These are phyloP conservation scores for Plasmodium berghei DNA, from an alignment of 169 alveolate species.

Conservation along the genomic window DNA sequence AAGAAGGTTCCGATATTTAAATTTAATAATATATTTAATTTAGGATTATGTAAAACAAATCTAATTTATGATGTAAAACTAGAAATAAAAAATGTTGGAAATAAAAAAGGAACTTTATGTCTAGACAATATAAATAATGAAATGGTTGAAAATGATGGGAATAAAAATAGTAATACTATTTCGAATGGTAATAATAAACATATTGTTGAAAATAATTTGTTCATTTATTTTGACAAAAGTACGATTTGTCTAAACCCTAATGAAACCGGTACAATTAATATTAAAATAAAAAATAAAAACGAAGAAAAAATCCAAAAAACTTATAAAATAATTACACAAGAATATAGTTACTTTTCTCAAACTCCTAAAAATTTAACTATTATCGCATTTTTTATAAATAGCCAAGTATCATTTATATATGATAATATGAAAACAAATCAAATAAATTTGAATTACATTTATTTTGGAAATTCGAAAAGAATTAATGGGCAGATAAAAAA, in stretches of 20 bases:
- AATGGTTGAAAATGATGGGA: background rate
- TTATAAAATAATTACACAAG: slow-evolving; percentile 17
- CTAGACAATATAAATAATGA: background rate
- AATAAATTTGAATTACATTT: slow-evolving; percentile 33
- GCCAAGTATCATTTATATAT: slow-evolving; percentile 31
- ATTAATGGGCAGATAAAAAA: slow-evolving; percentile 44
- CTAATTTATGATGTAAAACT: slow-evolving; percentile 18
- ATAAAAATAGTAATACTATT: background rate
- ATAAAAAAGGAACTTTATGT: slow-evolving; percentile 21
- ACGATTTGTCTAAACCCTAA: slow-evolving; percentile 14
- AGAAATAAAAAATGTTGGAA: slow-evolving; percentile 48
- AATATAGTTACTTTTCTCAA: slow-evolving; percentile 44
- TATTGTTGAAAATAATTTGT: background rate
- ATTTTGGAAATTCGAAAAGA: slow-evolving; percentile 47
- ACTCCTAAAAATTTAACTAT: slow-evolving; percentile 21
- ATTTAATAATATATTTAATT: slow-evolving; percentile 25
- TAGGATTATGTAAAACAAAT: slow-evolving; percentile 55
- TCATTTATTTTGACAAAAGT: slow-evolving; percentile 24
- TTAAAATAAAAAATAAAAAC: slow-evolving; percentile 21
- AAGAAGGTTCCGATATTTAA: slow-evolving; percentile 42
- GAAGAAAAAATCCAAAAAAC: slow-evolving; percentile 32
- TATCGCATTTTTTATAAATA: slow-evolving; percentile 36
- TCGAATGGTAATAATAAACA: background rate
- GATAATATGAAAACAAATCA: slow-evolving; percentile 38
- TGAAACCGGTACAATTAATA: slow-evolving; percentile 24